Percentiles rank a stretch among this genome's conserved stretches.
Conservation (phyloP, 352 stramenopile genomes). For the Phytophthora pseudosyringae region DNA sequence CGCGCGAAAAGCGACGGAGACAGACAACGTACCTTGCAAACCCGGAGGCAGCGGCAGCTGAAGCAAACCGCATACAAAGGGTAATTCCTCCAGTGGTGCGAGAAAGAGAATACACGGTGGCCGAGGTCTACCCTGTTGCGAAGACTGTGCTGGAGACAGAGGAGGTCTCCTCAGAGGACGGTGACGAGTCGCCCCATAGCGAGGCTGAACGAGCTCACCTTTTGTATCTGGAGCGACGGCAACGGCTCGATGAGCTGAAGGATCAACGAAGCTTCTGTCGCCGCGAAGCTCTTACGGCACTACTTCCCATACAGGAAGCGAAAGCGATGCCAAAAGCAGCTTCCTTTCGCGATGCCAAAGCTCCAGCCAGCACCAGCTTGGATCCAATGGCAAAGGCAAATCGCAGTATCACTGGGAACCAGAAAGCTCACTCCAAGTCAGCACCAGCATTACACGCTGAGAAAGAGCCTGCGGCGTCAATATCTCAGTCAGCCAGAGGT, state of each 20-base stretch:
- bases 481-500: conserved; percentile 4
- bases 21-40: conserved; percentile 33
- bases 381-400: neutral
- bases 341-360: neutral
- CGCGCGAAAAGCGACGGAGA: conserved; percentile 20
- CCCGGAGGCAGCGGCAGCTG: conserved; percentile 27
- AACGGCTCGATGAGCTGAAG: conserved; percentile 22
- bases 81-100: neutral
- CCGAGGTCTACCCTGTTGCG: conserved; percentile 31
- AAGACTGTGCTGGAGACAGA: conserved; percentile 33
- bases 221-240: conserved; percentile 27
- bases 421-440: neutral
- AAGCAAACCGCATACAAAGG: conserved; percentile 18
- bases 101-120: conserved; percentile 21
- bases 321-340: neutral
- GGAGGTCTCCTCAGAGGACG: conserved; percentile 16
- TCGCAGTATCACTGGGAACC: conserved; percentile 2
- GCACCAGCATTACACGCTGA: conserved; percentile 7
- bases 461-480: conserved; percentile 11
- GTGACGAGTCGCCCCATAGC: conserved; percentile 17
- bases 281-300: conserved; percentile 5
- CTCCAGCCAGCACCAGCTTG: neutral
- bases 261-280: conserved; percentile 5
- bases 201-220: conserved; percentile 32
- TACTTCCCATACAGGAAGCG: conserved; percentile 1